A percentile compares a stretch with the other conserved stretches of the same genome.
These are phyloP conservation scores for Omphalotus olearius DNA, from an alignment of 1,284 basidiomycete species.

Conservation along the genomic window DNA sequence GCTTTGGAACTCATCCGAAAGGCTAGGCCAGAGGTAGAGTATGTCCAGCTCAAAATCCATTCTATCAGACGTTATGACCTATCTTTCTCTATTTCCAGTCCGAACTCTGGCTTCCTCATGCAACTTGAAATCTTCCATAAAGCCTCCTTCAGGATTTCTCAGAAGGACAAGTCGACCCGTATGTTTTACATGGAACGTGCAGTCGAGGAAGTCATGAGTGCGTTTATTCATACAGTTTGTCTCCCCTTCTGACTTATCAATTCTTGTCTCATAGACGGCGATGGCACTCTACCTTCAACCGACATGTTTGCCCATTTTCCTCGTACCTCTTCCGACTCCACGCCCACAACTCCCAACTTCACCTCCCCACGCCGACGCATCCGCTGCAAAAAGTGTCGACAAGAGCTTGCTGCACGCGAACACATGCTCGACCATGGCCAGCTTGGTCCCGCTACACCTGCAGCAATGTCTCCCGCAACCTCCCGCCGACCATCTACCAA, in stretches of 20 bases:
- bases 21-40: constrained; percentile 69
- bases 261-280: constrained; percentile 50
- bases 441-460: constrained; percentile 61
- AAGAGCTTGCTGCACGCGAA: constrained; percentile 83
- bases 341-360: constrained; percentile 7
- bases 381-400: constrained; percentile 89
- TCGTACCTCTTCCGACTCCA: constrained; percentile 46
- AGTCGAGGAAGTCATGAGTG: constrained; percentile 74
- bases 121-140: constrained; percentile 78
- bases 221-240: constrained; percentile 21
- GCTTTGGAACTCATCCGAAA: constrained; percentile 68
- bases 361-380: constrained; percentile 54
- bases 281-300: constrained; percentile 57
- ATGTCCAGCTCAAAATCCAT: constrained; percentile 23
- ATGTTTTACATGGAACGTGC: constrained; percentile 81
- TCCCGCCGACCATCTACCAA: constrained; percentile 46
- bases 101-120: constrained; percentile 73
- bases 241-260: constrained; percentile 15
- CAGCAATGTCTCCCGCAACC: constrained; percentile 35
- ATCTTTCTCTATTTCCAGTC: constrained; percentile 44
- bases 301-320: constrained; percentile 78
- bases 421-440: constrained; percentile 91
- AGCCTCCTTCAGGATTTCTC: constrained; percentile 66
- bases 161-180: constrained; percentile 65
- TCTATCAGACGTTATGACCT: not conserved